phyloP scores from a whole-genome alignment of 495 filamentous ascomycete species.

The Podospora pseudoanserina region DNA sequence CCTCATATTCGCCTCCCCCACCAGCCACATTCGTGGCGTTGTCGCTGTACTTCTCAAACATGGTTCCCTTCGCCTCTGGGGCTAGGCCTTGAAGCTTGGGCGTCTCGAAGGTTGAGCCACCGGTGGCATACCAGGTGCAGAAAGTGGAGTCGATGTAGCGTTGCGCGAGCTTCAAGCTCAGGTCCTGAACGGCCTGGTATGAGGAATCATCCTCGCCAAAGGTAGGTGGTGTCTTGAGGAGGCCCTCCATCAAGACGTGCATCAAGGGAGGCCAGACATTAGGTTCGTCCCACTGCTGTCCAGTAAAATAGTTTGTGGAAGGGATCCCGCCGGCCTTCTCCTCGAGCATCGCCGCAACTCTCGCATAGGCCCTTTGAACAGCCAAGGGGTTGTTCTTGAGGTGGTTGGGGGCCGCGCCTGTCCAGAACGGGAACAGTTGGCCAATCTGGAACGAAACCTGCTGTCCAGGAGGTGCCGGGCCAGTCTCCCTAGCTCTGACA shows the following conservation, averaged over 20 bases:
- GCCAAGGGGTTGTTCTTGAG: conserved; percentile 46
- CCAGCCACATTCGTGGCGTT: conserved; percentile 46
- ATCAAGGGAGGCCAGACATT: conserved; percentile 51
- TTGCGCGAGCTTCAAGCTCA: conserved; percentile 43
- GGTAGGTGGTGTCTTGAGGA: conserved; percentile 45
- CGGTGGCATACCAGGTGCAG: conserved; percentile 50
- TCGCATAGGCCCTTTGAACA: conserved; percentile 37
- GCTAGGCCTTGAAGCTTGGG: conserved; percentile 41
- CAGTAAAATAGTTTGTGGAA: conserved; percentile 43
- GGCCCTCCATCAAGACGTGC: conserved; percentile 47
- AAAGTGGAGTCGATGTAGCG: conserved; percentile 50
- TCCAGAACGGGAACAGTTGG: conserved; percentile 52
- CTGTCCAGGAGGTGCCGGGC: conserved; percentile 35
- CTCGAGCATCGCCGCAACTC: conserved; percentile 36
- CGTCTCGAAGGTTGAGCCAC: conserved; percentile 42
- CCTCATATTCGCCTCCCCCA: conserved; percentile 48
- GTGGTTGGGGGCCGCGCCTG: conserved; percentile 43
- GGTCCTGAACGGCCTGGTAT: conserved; percentile 38
- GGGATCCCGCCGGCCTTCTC: conserved; percentile 42
- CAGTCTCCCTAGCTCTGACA: conserved; percentile 28
- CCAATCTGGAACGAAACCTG: conserved; percentile 43
- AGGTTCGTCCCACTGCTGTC: conserved; percentile 53
- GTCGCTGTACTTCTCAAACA: conserved; percentile 53
- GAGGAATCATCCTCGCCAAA: conserved; percentile 43
- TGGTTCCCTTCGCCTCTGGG: conserved; percentile 37